A percentile compares a stretch with the other conserved stretches of the same genome.
phyloP scores from a whole-genome alignment of 306 rosid species.

The Pterocarpus macrocarpus region DNA sequence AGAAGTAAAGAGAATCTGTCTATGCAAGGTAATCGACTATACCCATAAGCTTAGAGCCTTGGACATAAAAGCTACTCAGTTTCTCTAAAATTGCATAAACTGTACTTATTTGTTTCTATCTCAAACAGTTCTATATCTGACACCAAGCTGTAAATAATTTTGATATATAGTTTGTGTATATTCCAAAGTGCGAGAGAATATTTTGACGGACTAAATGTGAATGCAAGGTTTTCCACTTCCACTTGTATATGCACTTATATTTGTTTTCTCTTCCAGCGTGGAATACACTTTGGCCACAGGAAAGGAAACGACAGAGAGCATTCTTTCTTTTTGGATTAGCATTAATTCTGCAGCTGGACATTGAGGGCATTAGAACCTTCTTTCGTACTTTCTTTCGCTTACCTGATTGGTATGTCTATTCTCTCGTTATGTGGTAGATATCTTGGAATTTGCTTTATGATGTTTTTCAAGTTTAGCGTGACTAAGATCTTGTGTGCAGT shows the following conservation, averaged over 20 bases:
- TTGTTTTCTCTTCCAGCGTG: constrained; percentile 68
- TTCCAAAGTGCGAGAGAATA: constrained; percentile 29
- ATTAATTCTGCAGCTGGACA: constrained; percentile 81
- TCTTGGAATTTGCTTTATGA: constrained; percentile 33
- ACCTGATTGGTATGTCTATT: constrained; percentile 78
- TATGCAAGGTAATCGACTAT: constrained; percentile 71
- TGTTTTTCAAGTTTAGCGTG: constrained; percentile 21
- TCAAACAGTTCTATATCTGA: not conserved
- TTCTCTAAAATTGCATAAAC: constrained; percentile 12
- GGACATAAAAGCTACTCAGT: not conserved
- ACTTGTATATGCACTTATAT: constrained; percentile 22
- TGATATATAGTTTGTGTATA: constrained; percentile 12
- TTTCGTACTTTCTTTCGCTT: constrained; percentile 92
- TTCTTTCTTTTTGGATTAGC: constrained; percentile 98
- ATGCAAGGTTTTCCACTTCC: not conserved
- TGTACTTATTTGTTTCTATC: constrained; percentile 20
- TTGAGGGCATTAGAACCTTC: constrained; percentile 88
- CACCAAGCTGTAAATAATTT: constrained; percentile 15
- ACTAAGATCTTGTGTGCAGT: constrained; percentile 5
- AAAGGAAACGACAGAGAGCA: constrained; percentile 94
- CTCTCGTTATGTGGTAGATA: constrained; percentile 36
- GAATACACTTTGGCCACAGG: constrained; percentile 97
- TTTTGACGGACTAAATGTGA: not conserved
- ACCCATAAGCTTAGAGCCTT: constrained; percentile 34
- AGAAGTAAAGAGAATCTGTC: constrained; percentile 71